Evolutionary conservation across 2,329 filamentous ascomycete genomes (phyloP).

Genomic region (Fusarium scirpi): DNA sequence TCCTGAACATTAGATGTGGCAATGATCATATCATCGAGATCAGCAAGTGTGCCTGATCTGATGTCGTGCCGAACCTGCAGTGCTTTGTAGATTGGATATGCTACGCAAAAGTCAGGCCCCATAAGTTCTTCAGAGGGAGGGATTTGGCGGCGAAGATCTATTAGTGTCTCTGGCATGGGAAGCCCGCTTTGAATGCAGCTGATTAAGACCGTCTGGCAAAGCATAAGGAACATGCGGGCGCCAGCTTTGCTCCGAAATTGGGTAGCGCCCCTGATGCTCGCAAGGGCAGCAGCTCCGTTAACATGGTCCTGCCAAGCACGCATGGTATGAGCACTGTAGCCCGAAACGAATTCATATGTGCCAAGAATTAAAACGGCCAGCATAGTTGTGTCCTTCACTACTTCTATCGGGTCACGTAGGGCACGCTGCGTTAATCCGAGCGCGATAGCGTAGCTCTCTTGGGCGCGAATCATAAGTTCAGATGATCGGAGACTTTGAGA

Average conservation of each 20-base stretch:
- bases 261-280: conserved; percentile 60
- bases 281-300: conserved; percentile 63
- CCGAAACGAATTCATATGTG: conserved; percentile 66
- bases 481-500: conserved; percentile 59
- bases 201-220: conserved; percentile 64
- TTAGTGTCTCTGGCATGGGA: conserved; percentile 61
- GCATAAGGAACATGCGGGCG: conserved; percentile 65
- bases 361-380: conserved; percentile 65
- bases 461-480: conserved; percentile 60
- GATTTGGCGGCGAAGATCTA: conserved; percentile 60
- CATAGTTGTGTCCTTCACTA: conserved; percentile 64
- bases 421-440: conserved; percentile 64
- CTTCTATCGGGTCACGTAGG: conserved; percentile 58
- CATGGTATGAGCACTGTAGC: conserved; percentile 59
- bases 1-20: conserved; percentile 57
- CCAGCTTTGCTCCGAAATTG: conserved; percentile 62
- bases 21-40: conserved; percentile 52
- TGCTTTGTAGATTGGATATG: conserved; percentile 59
- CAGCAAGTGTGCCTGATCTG: conserved; percentile 53
- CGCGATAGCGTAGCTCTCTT: conserved; percentile 64
- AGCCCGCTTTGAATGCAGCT: conserved; percentile 63
- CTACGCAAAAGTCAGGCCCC: conserved; percentile 58
- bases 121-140: conserved; percentile 51
- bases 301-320: conserved; percentile 66
- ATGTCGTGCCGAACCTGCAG: conserved; percentile 63